Conservation (phyloP, 805 yeast species). For the Starmera dryadoides region DNA sequence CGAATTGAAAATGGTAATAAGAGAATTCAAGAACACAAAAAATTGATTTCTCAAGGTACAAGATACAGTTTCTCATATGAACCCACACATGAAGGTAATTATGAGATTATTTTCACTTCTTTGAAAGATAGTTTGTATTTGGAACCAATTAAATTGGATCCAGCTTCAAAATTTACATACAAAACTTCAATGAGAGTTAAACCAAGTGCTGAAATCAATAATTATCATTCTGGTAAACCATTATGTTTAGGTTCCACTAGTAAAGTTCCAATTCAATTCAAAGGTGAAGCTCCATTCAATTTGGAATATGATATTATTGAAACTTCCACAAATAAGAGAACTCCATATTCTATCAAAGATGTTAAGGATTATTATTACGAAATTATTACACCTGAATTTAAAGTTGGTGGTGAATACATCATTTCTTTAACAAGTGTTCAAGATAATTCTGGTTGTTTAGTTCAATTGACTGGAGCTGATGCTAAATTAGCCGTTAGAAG, state of each 20-base stretch:
- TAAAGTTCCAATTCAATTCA: slow-evolving; percentile 48
- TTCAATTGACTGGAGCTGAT: slow-evolving; percentile 58
- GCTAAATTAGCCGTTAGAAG: slow-evolving; percentile 60
- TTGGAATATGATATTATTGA: slow-evolving; percentile 64
- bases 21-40: slow-evolving; percentile 28
- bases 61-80: slow-evolving; percentile 56
- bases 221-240: slow-evolving; percentile 7
- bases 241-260: slow-evolving; percentile 43
- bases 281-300: slow-evolving; percentile 76
- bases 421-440: slow-evolving; percentile 55
- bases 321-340: slow-evolving; percentile 40
- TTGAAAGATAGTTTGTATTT: slow-evolving; percentile 60
- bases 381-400: slow-evolving; percentile 49
- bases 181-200: slow-evolving; percentile 66
- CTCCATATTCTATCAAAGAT: slow-evolving; percentile 33
- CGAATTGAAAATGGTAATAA: slow-evolving; percentile 33
- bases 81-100: slow-evolving; percentile 79
- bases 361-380: slow-evolving; percentile 29
- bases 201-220: slow-evolving; percentile 39
- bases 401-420: slow-evolving; percentile 66
- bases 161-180: slow-evolving; percentile 41
- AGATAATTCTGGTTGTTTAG: slow-evolving; percentile 76
- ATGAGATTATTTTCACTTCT: slow-evolving; percentile 61
- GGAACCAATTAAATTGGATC: slow-evolving; percentile 27
- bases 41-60: slow-evolving; percentile 30